Evolutionary conservation across 2,329 filamentous ascomycete species (phyloP), one percentile per base, ranked within the genome.

Genomic region (Coniochaeta ligniaria): DNA sequence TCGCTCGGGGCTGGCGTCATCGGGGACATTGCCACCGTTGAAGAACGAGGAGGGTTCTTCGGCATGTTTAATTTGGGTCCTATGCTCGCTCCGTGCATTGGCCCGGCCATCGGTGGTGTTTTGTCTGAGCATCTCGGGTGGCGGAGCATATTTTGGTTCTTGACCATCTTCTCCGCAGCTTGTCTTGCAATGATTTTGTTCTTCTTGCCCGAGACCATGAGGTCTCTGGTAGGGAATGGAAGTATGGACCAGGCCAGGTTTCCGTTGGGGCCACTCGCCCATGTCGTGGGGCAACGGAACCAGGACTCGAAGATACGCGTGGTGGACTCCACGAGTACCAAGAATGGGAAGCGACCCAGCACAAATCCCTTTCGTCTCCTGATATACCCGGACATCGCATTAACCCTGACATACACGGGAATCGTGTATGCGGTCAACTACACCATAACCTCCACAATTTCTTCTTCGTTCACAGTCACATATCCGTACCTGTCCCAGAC

Each of bases 111-210:
- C 26, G 81, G 81, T 0, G 82, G 81, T 8, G 67, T 77, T 0
- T 63, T 84, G 0, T 72, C 75, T 0, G 74, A 79, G 56, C 73
- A 74, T 45, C 64, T 83, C 0, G 81, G 80, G 0, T 84, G 81
- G 80, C 70, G 75, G 43, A 73, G 74, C 1, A 76, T 83, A 7
- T 84, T 84, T 63, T 83, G 80, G 79, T 80, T 83, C 61, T 71
- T 84, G 5, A 70, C 77, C 33, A 81, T 83, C 22, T 71, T 79
- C 57, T 70, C 75, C 0, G 76, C 71, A 0, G 67, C 67, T 1
- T 76, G 73, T 59, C 66, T 76, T 28, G 36, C 73, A 2, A 67
- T 73, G 3, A 72, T 76, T 38, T 59, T 74, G 3, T 45, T 69
- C 60, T 68, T 70, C 26, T 63, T 71, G 0, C 72, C 72, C 1